These are phyloP conservation scores for Jaenimonas drosophilae DNA, from an alignment of 208 protist genomes.

Conservation along the genomic window DNA sequence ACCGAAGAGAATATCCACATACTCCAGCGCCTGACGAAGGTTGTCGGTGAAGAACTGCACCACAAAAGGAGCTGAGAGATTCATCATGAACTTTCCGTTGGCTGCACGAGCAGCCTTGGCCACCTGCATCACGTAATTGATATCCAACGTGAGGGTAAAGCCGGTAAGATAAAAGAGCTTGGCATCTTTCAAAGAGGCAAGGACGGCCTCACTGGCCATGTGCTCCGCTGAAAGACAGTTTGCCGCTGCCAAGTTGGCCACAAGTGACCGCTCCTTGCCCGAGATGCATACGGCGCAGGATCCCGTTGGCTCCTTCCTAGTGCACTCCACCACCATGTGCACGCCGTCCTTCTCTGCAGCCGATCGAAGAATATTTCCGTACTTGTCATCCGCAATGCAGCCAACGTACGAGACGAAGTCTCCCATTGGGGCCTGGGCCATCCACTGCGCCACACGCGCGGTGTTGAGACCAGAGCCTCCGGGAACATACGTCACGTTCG, in stretches of 20 bases:
- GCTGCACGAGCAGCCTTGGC: constrained; percentile 80
- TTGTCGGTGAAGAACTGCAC: constrained; percentile 92
- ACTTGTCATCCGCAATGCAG: constrained; percentile 94
- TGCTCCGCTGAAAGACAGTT: constrained; percentile 92
- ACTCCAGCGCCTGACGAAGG: constrained; percentile 82
- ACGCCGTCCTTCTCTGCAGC: constrained; percentile 88
- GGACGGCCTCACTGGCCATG: constrained; percentile 57
- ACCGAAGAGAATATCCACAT: constrained; percentile 93
- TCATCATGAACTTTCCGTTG: constrained; percentile 91
- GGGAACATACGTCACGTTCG: constrained; percentile 90
- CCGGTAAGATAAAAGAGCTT: constrained; percentile 91
- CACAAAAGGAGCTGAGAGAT: constrained; percentile 96
- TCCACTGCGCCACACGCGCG: constrained; percentile 93
- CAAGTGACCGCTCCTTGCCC: constrained; percentile 91
- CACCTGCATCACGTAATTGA: constrained; percentile 83
- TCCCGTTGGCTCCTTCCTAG: constrained; percentile 87
- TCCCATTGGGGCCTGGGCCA: constrained; percentile 45
- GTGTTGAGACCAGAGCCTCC: constrained; percentile 98
- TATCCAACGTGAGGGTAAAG: constrained; percentile 95
- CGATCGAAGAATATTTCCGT: constrained; percentile 75
- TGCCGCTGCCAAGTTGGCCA: constrained; percentile 96
- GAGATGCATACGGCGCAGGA: constrained; percentile 96
- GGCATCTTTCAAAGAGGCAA: constrained; percentile 29
- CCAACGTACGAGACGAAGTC: constrained; percentile 82
- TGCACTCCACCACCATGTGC: constrained; percentile 77